Conservation (phyloP, 225 moss, liverwort and hornwort species). For the Thuidium tamariscinum region DNA sequence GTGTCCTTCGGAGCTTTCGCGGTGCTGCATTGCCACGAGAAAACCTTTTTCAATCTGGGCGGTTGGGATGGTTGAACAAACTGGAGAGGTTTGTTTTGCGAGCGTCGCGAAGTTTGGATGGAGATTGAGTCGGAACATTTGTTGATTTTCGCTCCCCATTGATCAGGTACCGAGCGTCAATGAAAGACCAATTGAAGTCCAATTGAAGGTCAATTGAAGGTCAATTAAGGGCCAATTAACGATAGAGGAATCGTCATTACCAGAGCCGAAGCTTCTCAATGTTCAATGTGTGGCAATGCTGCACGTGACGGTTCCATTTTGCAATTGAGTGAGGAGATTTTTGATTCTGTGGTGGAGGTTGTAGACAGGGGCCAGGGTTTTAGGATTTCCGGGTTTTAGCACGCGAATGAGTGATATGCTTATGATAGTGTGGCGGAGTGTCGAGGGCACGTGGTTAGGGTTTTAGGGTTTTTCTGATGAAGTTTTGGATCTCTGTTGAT, state of each 20-base stretch:
- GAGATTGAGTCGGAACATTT: not conserved
- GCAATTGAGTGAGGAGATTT: not conserved
- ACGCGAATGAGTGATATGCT: not conserved
- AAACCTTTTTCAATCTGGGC: not conserved
- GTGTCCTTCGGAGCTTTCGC: not conserved
- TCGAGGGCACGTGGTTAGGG: not conserved
- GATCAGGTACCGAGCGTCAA: not conserved
- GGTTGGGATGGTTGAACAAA: not conserved
- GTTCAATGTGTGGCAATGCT: not conserved
- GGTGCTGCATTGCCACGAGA: not conserved
- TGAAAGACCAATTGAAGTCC: no score
- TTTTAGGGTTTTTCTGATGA: not conserved
- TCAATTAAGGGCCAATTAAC: not conserved
- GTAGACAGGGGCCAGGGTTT: not conserved
- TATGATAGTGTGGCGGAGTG: not conserved
- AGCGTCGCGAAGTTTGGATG: not conserved
- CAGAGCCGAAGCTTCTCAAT: not conserved
- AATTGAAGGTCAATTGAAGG: not conserved
- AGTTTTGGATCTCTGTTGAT: not conserved
- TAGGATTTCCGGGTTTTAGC: not conserved
- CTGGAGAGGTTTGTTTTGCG: not conserved
- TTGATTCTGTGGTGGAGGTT: not conserved
- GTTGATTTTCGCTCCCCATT: not conserved
- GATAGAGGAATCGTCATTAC: not conserved
- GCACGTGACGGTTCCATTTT: not conserved